Evolutionary conservation across 176 grass and related monocot species (phyloP).

Genomic region (Bonia amplexicaulis): DNA sequence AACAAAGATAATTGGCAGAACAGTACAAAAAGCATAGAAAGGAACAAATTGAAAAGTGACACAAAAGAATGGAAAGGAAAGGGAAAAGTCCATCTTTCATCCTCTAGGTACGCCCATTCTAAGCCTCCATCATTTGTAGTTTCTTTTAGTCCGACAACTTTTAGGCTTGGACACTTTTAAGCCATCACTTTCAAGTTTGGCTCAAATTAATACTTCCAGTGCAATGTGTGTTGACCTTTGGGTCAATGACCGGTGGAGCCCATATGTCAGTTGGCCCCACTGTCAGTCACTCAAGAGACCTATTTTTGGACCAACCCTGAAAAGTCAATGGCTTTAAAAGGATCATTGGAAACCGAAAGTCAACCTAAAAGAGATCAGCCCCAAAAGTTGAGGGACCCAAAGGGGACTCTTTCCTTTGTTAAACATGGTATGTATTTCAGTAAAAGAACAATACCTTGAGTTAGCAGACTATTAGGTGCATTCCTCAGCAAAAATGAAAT

Average conservation of each 20-base stretch:
- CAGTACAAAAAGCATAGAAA: neutral
- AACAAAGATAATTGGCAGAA: neutral
- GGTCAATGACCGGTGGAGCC: neutral
- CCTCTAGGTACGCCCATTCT: neutral
- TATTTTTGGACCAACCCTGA: neutral
- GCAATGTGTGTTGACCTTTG: neutral
- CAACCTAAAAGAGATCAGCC: neutral
- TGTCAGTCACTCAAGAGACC: neutral
- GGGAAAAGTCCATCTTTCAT: neutral
- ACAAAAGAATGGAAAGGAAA: slow-evolving; percentile 2
- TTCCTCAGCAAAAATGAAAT: slow-evolving; percentile 96
- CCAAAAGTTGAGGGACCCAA: neutral
- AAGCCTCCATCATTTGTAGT: neutral
- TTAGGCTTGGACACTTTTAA: neutral
- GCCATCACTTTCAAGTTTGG: neutral
- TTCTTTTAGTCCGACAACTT: slow-evolving; percentile 8
- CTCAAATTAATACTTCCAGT: neutral
- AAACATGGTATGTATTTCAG: neutral
- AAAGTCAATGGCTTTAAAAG: neutral
- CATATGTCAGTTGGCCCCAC: neutral
- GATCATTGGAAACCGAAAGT: neutral
- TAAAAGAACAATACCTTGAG: slow-evolving; percentile 37
- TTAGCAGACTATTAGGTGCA: slow-evolving; percentile 53
- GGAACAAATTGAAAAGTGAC: neutral
- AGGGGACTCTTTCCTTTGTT: neutral